phyloP scores from a whole-genome alignment of 306 rosid species.

The Sindora glabra region DNA sequence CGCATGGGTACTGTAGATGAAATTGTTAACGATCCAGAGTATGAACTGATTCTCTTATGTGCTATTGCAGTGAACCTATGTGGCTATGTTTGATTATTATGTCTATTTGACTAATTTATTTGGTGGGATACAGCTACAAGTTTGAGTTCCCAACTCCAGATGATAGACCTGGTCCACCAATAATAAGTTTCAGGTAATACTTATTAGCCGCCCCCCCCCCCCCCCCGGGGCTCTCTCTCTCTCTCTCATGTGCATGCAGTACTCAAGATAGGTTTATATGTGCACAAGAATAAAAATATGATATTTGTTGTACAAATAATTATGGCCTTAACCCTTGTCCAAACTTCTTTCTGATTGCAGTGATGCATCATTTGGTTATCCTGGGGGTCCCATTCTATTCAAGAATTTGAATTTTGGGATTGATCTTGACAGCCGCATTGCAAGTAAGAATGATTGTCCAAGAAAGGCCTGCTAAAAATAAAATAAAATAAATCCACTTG shows the following conservation, averaged over 20 bases:
- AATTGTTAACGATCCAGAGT: conserved; percentile 96
- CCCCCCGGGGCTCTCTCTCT: too few species aligned
- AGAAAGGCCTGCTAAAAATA: not conserved
- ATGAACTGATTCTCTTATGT: conserved; percentile 30
- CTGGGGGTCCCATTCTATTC: conserved; percentile 86
- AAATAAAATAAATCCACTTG: too few species aligned
- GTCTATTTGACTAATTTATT: conserved; percentile 9
- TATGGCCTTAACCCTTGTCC: not conserved
- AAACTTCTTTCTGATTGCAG: conserved; percentile 34
- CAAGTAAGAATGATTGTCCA: conserved; percentile 61
- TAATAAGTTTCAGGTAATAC: conserved; percentile 89
- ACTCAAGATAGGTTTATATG: conserved; percentile 5
- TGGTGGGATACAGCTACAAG: conserved; percentile 68
- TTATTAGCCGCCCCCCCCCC: too few species aligned
- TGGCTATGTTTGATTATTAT: not conserved
- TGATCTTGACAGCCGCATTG: conserved; percentile 95
- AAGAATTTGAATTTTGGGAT: conserved; percentile 95
- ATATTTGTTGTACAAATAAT: not conserved
- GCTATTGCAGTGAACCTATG: not conserved
- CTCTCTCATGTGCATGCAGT: too few species aligned
- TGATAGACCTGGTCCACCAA: conserved; percentile 98
- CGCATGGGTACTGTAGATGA: conserved; percentile 88
- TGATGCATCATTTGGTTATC: conserved; percentile 98
- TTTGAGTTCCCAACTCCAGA: conserved; percentile 99
- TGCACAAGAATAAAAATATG: conserved; percentile 5